Evolutionary conservation across 2,329 filamentous ascomycete species (phyloP).

Genomic region (Pyricularia grisea): DNA sequence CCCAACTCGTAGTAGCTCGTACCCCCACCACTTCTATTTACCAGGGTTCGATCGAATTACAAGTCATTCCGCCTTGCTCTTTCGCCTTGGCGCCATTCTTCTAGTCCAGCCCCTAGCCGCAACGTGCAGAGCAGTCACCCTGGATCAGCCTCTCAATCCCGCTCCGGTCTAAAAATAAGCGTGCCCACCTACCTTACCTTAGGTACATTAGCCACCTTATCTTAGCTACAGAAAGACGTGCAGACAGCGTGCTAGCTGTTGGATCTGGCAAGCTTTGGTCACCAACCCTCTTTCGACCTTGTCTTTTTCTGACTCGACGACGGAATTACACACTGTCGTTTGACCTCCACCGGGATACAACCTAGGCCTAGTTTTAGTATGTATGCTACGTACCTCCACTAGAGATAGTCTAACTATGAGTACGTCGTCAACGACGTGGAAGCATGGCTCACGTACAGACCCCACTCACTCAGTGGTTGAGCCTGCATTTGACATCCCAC

Average conservation of each 20-base stretch:
- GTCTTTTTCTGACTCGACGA: not conserved
- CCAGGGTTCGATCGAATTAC: not conserved
- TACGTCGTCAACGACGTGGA: not conserved
- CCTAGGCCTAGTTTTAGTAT: not conserved
- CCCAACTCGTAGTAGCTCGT: conserved; percentile 4
- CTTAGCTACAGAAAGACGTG: not conserved
- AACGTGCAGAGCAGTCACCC: not conserved
- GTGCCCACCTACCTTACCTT: not conserved
- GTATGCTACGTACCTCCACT: not conserved
- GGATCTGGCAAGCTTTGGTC: not conserved
- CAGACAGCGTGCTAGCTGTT: not conserved
- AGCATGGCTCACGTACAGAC: not conserved
- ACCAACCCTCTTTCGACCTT: not conserved
- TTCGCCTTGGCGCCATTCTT: not conserved
- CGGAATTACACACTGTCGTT: not conserved
- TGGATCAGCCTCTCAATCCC: not conserved
- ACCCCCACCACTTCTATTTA: not conserved
- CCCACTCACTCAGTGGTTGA: not conserved
- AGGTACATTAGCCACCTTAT: not conserved
- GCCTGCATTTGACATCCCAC: not conserved
- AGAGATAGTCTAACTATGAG: not conserved
- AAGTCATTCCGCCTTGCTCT: not conserved
- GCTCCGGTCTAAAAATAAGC: not conserved
- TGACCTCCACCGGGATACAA: not conserved
- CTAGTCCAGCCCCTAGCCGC: not conserved